A percentile compares a stretch with the other conserved stretches of the same genome.
Conservation (phyloP, 495 filamentous ascomycete genomes). For the Amorphotheca resinae region DNA sequence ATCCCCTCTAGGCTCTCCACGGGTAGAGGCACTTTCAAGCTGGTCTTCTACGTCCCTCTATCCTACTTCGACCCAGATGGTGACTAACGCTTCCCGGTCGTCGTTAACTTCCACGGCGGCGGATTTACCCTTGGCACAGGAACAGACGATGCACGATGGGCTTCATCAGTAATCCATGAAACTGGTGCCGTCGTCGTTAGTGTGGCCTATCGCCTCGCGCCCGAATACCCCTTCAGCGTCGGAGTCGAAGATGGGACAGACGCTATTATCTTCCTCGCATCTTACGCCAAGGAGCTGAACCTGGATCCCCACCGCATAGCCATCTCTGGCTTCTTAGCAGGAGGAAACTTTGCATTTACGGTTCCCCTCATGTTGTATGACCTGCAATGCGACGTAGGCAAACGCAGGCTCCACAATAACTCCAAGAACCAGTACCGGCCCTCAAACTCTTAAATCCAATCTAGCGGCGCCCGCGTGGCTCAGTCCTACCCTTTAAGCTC, state of each 20-base stretch:
- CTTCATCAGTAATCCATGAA: slow-evolving; percentile 29
- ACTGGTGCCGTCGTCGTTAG: slow-evolving; percentile 45
- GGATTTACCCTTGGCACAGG: slow-evolving; percentile 63
- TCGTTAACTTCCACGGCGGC: slow-evolving; percentile 69
- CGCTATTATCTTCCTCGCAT: slow-evolving; percentile 51
- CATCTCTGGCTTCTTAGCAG: slow-evolving; percentile 75
- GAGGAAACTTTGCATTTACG: slow-evolving; percentile 76
- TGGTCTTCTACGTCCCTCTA: slow-evolving; percentile 71
- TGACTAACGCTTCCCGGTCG: slow-evolving; percentile 37
- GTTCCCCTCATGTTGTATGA: slow-evolving; percentile 54
- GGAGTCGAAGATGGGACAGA: slow-evolving; percentile 67
- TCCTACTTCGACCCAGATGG: slow-evolving; percentile 37
- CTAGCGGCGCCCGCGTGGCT: slow-evolving; percentile 17
- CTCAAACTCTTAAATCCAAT: slow-evolving; percentile 20
- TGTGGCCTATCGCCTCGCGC: slow-evolving; percentile 67
- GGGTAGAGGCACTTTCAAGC: slow-evolving; percentile 39
- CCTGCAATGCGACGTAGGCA: slow-evolving; percentile 19
- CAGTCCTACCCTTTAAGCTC: not conserved
- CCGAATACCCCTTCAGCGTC: slow-evolving; percentile 64
- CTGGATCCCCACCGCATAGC: slow-evolving; percentile 53
- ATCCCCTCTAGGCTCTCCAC: slow-evolving; percentile 49
- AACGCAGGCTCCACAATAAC: slow-evolving; percentile 21
- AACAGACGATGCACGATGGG: slow-evolving; percentile 64
- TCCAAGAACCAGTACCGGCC: slow-evolving; percentile 9
- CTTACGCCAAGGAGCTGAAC: slow-evolving; percentile 38